Evolutionary conservation across 2,329 filamentous ascomycete genomes (phyloP).

Genomic region (Colletotrichum sp.): DNA sequence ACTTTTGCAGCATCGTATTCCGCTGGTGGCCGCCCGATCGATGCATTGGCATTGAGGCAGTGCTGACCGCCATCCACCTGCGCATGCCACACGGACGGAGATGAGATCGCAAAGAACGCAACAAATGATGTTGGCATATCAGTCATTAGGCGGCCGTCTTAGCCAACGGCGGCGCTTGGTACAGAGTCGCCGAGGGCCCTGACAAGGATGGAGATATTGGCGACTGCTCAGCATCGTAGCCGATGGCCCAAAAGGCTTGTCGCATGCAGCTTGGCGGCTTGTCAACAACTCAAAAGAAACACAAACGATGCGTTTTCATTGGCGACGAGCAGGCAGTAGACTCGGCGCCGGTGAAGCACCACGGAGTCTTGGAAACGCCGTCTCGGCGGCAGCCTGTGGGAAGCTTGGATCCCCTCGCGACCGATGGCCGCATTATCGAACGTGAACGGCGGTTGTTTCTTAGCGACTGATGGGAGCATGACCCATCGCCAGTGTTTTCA

Average conservation of each 20-base stretch:
- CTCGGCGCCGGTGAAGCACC: not conserved
- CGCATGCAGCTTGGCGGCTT: not conserved
- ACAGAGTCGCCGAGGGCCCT: not conserved
- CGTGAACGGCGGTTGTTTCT: not conserved
- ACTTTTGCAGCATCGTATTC: not conserved
- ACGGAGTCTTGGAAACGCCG: not conserved
- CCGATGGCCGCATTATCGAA: not conserved
- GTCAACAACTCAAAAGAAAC: not conserved
- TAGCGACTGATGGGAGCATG: not conserved
- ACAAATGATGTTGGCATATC: not conserved
- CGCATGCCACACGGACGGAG: not conserved
- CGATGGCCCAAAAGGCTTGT: not conserved
- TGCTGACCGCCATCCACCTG: not conserved
- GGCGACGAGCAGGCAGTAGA: not conserved
- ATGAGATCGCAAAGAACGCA: not conserved
- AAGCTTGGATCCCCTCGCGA: not conserved
- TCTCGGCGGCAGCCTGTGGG: not conserved
- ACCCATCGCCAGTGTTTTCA: not conserved
- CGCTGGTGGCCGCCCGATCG: slow-evolving; percentile 1
- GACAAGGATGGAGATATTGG: not conserved
- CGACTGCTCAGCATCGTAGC: not conserved
- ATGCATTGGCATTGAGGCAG: slow-evolving; percentile 16
- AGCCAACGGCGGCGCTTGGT: not conserved
- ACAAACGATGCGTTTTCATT: not conserved
- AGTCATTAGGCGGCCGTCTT: not conserved